Evolutionary conservation across 805 yeast species (phyloP).

Genomic region (Kodamaea neixiangensis): DNA sequence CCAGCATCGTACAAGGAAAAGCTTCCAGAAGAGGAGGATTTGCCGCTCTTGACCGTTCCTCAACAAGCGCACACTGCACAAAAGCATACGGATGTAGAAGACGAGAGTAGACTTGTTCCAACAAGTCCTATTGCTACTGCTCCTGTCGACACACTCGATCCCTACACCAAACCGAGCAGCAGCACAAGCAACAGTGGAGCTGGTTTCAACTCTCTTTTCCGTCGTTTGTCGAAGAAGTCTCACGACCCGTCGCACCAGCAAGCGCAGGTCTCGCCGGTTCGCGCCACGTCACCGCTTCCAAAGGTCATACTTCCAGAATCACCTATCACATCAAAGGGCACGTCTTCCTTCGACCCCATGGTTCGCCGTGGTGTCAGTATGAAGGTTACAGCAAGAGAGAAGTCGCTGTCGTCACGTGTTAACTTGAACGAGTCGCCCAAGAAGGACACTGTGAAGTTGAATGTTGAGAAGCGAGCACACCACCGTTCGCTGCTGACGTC

Average conservation of each 20-base stretch:
- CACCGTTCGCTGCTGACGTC: slow-evolving; percentile 25
- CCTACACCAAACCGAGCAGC: slow-evolving; percentile 17
- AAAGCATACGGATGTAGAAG: slow-evolving; percentile 6
- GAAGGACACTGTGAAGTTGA: not conserved
- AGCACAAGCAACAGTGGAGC: not conserved
- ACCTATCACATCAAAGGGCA: slow-evolving; percentile 1
- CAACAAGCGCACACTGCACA: slow-evolving; percentile 43
- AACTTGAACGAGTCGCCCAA: slow-evolving; percentile 11
- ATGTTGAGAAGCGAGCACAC: slow-evolving; percentile 15
- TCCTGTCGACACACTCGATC: slow-evolving; percentile 34
- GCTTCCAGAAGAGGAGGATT: slow-evolving; percentile 14
- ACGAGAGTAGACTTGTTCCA: slow-evolving; percentile 15
- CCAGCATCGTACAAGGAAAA: not conserved
- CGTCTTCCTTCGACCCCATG: slow-evolving; percentile 34
- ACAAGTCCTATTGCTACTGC: slow-evolving; percentile 25
- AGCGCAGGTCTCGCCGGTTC: slow-evolving; percentile 6
- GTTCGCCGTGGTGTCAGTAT: slow-evolving; percentile 63
- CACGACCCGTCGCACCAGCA: slow-evolving; percentile 14
- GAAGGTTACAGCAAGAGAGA: slow-evolving; percentile 61
- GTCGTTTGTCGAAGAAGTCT: slow-evolving; percentile 38
- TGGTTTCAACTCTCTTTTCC: slow-evolving; percentile 38
- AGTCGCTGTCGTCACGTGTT: slow-evolving; percentile 26
- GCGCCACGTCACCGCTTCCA: slow-evolving; percentile 1
- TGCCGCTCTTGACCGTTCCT: slow-evolving; percentile 31
- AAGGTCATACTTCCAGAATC: slow-evolving; percentile 4